Evolutionary conservation across 2,329 filamentous ascomycete genomes (phyloP).

Genomic region (Penicillium psychrosexuale): DNA sequence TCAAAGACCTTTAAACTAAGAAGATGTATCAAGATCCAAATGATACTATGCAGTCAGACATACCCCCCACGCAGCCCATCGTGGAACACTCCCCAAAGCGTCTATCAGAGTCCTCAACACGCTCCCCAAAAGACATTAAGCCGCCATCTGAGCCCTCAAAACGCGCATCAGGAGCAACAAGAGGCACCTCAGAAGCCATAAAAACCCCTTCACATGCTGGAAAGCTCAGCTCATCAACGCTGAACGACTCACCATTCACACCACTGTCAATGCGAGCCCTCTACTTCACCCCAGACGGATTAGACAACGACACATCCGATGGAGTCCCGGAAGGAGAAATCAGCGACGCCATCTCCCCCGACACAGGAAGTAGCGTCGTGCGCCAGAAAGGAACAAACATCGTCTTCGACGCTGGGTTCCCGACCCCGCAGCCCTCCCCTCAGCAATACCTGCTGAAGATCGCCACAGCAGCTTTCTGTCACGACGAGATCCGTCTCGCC

Average conservation of each 20-base stretch:
- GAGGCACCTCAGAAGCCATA: not conserved
- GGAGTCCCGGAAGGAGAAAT: conserved; percentile 10
- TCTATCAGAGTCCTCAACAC: not conserved
- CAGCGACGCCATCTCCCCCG: conserved; percentile 9
- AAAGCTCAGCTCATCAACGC: conserved; percentile 28
- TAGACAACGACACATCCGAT: not conserved
- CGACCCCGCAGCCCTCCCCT: conserved; percentile 35
- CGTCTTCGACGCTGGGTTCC: conserved; percentile 35
- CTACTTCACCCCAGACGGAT: conserved; percentile 28
- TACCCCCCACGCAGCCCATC: conserved; percentile 4
- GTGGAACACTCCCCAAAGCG: not conserved
- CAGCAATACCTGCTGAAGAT: conserved; percentile 44
- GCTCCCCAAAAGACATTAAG: not conserved
- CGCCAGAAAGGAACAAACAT: conserved; percentile 29
- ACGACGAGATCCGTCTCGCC: conserved; percentile 36
- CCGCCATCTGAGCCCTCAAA: not conserved
- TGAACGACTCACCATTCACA: conserved; percentile 37
- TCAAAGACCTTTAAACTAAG: not conserved
- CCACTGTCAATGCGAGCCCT: conserved; percentile 40
- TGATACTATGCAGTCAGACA: conserved; percentile 1
- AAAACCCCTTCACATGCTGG: conserved; percentile 10
- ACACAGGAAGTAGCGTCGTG: conserved; percentile 8
- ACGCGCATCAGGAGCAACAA: not conserved
- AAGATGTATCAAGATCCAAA: conserved; percentile 4
- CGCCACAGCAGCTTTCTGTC: conserved; percentile 38